Base-by-base conservation (phyloP, 208 protist genomes). In the Trypanosoma cruzi region DNA sequence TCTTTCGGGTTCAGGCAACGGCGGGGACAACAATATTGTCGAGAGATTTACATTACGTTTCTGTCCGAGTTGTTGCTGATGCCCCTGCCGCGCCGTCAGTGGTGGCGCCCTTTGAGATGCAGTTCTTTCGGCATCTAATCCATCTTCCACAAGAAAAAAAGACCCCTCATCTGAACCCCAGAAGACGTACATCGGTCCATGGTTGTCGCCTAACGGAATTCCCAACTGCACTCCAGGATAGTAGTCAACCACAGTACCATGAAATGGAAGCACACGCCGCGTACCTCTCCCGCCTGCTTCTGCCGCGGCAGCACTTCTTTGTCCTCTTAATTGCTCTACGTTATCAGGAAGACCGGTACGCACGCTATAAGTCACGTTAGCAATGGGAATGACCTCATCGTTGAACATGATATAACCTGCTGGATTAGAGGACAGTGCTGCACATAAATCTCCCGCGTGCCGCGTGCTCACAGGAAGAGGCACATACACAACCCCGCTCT, bases 241-340 rank as follows among this genome's bases (percentile, higher is more conserved):
- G 75, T 90, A 93, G 28, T 90, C 82, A 72, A 88, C 75, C 48
- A 88, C 88, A 0, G 88, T 80, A 22, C 74, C 79, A 42, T 78
- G 81, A 62, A 80, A 81, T 26, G 75, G 57, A 0, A 59, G 22
- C 5, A 54, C 20, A 40, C 62, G 71, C 1, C 64, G 32, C 18
- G 26, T 16, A 11, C 26, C 40, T 54, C 37, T 20, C 20, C 34
- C 20, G 22, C 46, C 55, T 52, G 2, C n/a, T 26, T 2, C 11
- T 77, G 0, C 48, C 72, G 2, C 40, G 4, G 11, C 18, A 20
- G 16, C 54, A 13, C 24, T n/a, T 22, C 18, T 14, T 11, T 55
- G 22, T 52, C 48, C n/a, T 26, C 48, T 18, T 11, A 24, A 8
- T 52, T 8, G 1, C 18, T 10, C 22, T 11, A 52, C 16, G 10